Percentiles rank a stretch among this genome's conserved stretches.
These are phyloP conservation scores for Boletus vinaceobasis DNA, from an alignment of 768 basidiomycete species.

Conservation along the genomic window DNA sequence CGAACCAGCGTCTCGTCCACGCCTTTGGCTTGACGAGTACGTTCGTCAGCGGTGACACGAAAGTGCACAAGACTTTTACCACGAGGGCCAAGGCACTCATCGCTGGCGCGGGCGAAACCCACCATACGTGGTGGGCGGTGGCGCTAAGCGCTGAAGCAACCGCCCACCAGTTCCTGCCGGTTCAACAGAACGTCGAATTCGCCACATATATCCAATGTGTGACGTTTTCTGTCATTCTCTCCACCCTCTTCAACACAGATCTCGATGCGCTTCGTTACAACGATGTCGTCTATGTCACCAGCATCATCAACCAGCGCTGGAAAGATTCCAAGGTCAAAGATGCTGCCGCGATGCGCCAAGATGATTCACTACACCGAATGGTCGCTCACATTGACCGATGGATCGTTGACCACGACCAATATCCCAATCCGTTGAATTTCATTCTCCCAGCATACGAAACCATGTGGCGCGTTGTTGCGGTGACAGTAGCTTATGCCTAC, in stretches of 20 bases:
- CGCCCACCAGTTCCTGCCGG: conserved; percentile 12
- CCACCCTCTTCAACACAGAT: conserved; percentile 35
- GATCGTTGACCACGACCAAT: conserved; percentile 29
- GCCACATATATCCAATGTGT: conserved; percentile 42
- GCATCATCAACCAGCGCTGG: conserved; percentile 36
- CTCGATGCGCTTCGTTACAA: conserved; percentile 27
- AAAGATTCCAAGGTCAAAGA: conserved; percentile 21
- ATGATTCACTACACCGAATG: conserved; percentile 31
- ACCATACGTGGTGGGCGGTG: conserved; percentile 14
- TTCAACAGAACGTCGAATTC: conserved; percentile 21
- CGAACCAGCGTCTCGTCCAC: conserved; percentile 23
- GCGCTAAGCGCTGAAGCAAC: conserved; percentile 12
- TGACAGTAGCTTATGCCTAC: conserved; percentile 35
- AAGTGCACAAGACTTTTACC: conserved; percentile 29
- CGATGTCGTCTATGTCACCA: conserved; percentile 39
- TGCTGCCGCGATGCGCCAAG: conserved; percentile 7
- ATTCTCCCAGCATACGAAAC: conserved; percentile 64
- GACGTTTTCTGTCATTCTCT: conserved; percentile 43
- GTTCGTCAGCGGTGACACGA: conserved; percentile 42
- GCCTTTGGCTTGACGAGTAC: conserved; percentile 42
- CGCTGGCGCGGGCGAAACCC: conserved; percentile 1
- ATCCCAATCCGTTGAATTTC: conserved; percentile 44
- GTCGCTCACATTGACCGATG: conserved; percentile 33
- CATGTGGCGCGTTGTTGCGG: conserved; percentile 59
- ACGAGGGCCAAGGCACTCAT: conserved; percentile 22